Base-by-base conservation (phyloP, 345 rosid genomes). In the Gossypium turneri region DNA sequence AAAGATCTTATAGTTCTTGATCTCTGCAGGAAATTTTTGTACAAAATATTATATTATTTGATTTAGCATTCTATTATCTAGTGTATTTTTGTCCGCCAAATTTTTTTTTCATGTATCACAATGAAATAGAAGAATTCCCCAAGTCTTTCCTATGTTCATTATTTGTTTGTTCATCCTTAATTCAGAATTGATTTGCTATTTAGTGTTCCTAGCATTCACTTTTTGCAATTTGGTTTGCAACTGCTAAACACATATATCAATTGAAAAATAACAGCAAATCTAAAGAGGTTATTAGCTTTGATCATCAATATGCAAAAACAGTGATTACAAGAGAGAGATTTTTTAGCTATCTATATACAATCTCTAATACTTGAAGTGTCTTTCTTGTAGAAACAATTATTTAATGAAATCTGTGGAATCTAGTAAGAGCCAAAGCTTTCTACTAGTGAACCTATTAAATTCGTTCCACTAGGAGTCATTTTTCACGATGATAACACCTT, bases 381-480 rank as follows among this genome's bases (percentile, higher is more conserved):
- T 53, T 19, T 61, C 24, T 61, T 73, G 61, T 57, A 57, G 61
- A 57, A 57, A 10, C 58, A 73, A 73, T 45, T 73, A 59, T 60
- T 73, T 44, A 22, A 47, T 48, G 68, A 29, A 61, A 45, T 60
- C 55, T 61, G 44, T 9, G 34, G 19, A 55, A 9, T 25, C 9
- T 20, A 17, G 41, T 3, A 16, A 25, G 47, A 29, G 20, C 10
- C 10, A 24, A 51, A 24, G 45, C 47, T 53, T 47, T 70, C 25
- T 19, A 53, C 41, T 11, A 38, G n/a, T 34, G 55, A 56, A 71
- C 1, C 71, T 60, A 73, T 82, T 81, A 70, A 87, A 86, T 71
- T 80, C 90, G 79, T 82, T 82, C 89, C 88, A 82, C 48, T 90
- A 82, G 84, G 82, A 79, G 72, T 86, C 82, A 72, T 87, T 79